A percentile compares a stretch with the other conserved stretches of the same genome.
Conservation (phyloP, 768 basidiomycete genomes). For the Suillus bovinus region DNA sequence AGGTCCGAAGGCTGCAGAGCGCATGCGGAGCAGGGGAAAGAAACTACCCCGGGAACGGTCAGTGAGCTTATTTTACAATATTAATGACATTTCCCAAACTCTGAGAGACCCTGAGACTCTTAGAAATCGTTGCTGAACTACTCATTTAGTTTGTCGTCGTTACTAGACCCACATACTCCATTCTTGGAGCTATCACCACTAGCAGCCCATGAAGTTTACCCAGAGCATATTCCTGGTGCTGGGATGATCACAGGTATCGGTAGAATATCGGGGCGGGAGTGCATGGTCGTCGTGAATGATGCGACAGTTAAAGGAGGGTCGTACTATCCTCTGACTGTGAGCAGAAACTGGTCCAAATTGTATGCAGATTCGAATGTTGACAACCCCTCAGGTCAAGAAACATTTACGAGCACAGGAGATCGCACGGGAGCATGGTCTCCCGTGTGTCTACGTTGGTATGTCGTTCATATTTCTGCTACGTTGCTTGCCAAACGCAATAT, state of each 20-base stretch:
- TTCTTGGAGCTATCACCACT: slow-evolving; percentile 87
- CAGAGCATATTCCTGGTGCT: slow-evolving; percentile 78
- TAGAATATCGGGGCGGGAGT: slow-evolving; percentile 77
- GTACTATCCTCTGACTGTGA: slow-evolving; percentile 84
- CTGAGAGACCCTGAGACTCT: neutral
- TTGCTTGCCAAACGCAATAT: slow-evolving; percentile 6
- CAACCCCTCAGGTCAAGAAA: slow-evolving; percentile 74
- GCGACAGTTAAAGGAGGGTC: slow-evolving; percentile 92
- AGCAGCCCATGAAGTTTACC: slow-evolving; percentile 87
- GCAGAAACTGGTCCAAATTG: slow-evolving; percentile 12
- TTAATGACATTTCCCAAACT: slow-evolving; percentile 1
- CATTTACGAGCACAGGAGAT: slow-evolving; percentile 94
- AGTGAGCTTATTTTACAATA: slow-evolving; percentile 3
- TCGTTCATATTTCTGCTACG: slow-evolving; percentile 2
- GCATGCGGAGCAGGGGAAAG: slow-evolving; percentile 80
- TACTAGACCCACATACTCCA: slow-evolving; percentile 85
- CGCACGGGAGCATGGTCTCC: slow-evolving; percentile 85
- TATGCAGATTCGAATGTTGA: neutral
- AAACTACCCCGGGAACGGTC: slow-evolving; percentile 83
- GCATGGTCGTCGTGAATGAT: slow-evolving; percentile 91
- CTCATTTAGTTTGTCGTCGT: slow-evolving; percentile 55
- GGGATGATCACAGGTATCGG: slow-evolving; percentile 89
- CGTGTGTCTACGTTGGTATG: slow-evolving; percentile 91
- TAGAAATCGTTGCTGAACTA: slow-evolving; percentile 8
- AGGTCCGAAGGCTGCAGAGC: slow-evolving; percentile 68